Conservation (phyloP, 2,329 filamentous ascomycete genomes). For the Myriosclerotinia duriaeana region DNA sequence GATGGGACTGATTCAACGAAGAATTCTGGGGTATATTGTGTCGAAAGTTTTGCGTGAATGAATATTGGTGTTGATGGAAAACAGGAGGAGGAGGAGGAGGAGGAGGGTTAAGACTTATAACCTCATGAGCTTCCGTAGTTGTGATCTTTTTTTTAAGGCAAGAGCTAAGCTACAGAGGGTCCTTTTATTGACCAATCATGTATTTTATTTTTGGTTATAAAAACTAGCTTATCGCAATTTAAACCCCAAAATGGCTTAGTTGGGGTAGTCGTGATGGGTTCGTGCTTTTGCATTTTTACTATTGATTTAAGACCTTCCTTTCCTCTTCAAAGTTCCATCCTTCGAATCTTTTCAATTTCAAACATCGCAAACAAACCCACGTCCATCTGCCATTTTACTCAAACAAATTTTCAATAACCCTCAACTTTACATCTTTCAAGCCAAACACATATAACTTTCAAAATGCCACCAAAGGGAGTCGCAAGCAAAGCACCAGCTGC, state of each 20-base stretch:
- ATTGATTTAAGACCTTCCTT: not conserved
- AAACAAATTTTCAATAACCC: slow-evolving; percentile 1
- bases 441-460: slow-evolving; percentile 42
- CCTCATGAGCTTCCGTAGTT: too few relatives aligned
- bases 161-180: too few relatives aligned
- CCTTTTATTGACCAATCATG: too few relatives aligned
- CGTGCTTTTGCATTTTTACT: too few relatives aligned
- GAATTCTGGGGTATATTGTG: not conserved
- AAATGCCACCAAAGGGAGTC: slow-evolving; percentile 92
- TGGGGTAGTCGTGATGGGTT: too few relatives aligned
- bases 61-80: not conserved
- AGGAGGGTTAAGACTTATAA: not conserved
- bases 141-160: too few relatives aligned
- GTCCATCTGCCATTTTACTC: not conserved
- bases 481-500: slow-evolving; percentile 82
- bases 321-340: not conserved
- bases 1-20: not conserved
- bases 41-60: slow-evolving; percentile 6
- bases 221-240: too few relatives aligned
- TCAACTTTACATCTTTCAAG: slow-evolving; percentile 38
- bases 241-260: too few relatives aligned
- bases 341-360: slow-evolving; percentile 7
- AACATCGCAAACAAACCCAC: not conserved
- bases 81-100: not conserved
- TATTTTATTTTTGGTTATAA: too few relatives aligned